Evolutionary conservation across 176 grass and related monocot genomes (phyloP).

Genomic region (Musa acuminata): DNA sequence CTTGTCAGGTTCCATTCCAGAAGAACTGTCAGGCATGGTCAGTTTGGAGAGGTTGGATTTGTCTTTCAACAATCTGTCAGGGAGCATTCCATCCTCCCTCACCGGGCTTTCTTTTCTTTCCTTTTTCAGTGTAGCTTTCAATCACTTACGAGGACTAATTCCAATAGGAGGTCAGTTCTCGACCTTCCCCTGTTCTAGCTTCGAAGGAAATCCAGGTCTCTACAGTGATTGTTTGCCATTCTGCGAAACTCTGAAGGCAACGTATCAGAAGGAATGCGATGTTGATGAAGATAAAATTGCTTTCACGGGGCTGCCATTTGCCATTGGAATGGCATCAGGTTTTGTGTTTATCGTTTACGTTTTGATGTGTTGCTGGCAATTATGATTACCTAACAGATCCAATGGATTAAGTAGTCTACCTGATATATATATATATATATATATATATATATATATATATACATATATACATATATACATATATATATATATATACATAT

Average conservation of each 20-base stretch:
- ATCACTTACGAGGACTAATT: no score
- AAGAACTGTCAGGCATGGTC: no score
- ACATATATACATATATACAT: no score
- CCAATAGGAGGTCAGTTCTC: no score
- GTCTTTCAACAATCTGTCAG: no score
- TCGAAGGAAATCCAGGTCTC: slow-evolving; percentile 8
- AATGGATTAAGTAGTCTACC: not conserved
- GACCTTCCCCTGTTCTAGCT: slow-evolving; percentile 1
- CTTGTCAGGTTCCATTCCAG: no score
- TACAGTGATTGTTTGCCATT: not conserved
- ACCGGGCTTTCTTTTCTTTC: no score
- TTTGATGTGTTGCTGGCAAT: not conserved
- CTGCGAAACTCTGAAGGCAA: not conserved
- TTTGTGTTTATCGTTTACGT: not conserved
- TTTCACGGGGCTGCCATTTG: not conserved
- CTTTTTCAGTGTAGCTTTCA: no score
- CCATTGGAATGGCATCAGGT: not conserved
- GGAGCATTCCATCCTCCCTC: no score
- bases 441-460: no score
- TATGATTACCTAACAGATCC: not conserved
- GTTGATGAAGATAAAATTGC: not conserved
- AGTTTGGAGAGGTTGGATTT: no score
- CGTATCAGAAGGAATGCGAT: not conserved
- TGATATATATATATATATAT: not conserved
- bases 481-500: no score